These are phyloP conservation scores for Colletotrichum falcatum DNA, from an alignment of 2,329 filamentous ascomycete genomes.

Conservation along the genomic window DNA sequence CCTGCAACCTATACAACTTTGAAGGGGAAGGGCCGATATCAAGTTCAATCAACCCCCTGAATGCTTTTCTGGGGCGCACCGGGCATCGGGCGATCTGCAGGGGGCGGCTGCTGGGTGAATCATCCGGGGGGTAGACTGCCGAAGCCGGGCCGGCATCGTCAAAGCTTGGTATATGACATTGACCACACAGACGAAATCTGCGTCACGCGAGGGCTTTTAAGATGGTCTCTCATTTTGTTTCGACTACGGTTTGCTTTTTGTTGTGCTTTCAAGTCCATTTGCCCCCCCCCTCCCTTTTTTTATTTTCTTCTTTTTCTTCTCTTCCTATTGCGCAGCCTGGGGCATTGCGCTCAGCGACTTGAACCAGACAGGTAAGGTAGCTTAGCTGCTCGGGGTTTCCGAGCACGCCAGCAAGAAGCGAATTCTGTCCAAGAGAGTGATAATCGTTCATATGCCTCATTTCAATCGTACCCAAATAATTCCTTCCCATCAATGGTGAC, in stretches of 20 bases:
- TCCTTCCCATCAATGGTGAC: slow-evolving; percentile 29
- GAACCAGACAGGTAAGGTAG: background rate
- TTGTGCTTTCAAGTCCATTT: background rate
- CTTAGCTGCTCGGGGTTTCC: slow-evolving; percentile 5
- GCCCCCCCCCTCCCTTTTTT: background rate
- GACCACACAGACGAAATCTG: background rate
- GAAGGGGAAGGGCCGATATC: background rate
- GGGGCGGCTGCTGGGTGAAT: background rate
- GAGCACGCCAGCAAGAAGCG: slow-evolving; percentile 26
- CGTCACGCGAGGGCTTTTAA: background rate
- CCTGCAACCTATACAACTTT: slow-evolving; percentile 20
- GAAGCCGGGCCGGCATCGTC: slow-evolving; percentile 1
- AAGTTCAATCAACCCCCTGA: background rate
- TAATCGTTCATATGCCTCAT: slow-evolving; percentile 39
- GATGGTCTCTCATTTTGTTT: slow-evolving; percentile 8
- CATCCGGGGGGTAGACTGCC: slow-evolving; percentile 10
- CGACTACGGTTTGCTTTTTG: slow-evolving; percentile 9
- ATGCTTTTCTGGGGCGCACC: slow-evolving; percentile 11
- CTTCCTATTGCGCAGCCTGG: background rate
- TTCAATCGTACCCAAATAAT: slow-evolving; percentile 36
- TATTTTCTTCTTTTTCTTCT: background rate
- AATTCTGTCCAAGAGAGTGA: slow-evolving; percentile 23
- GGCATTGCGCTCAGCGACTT: background rate
- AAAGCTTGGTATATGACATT: slow-evolving; percentile 23
- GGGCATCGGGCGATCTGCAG: slow-evolving; percentile 38